A percentile compares a stretch with the other conserved stretches of the same genome.
Evolutionary conservation across 495 filamentous ascomycete genomes (phyloP).

Genomic region (Penicillium daleae): DNA sequence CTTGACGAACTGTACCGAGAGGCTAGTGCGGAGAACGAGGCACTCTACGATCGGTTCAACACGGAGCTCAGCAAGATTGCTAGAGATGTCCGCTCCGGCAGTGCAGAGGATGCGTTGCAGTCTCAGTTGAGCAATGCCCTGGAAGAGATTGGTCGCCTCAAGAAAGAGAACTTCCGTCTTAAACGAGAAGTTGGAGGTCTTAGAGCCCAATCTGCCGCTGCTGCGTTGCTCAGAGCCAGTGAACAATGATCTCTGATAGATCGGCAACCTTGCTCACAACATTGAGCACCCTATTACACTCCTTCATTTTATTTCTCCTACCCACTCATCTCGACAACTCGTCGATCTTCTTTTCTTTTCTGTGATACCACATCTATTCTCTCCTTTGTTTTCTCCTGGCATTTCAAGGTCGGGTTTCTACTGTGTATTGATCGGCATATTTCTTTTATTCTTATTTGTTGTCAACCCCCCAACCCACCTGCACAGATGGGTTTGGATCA

Average conservation of each 20-base stretch:
- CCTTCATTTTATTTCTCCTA: slow-evolving; percentile 6
- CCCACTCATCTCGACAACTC: slow-evolving; percentile 17
- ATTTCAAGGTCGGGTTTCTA: slow-evolving; percentile 22
- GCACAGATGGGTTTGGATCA: slow-evolving; percentile 23
- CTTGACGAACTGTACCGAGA: slow-evolving; percentile 91
- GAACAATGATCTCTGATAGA: slow-evolving; percentile 27
- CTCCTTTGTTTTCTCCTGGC: slow-evolving; percentile 16
- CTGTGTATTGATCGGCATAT: slow-evolving; percentile 23
- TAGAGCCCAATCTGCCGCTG: slow-evolving; percentile 48
- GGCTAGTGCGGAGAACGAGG: slow-evolving; percentile 88
- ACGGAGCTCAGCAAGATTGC: slow-evolving; percentile 83
- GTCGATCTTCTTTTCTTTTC: slow-evolving; percentile 18
- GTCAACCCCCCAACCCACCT: slow-evolving; percentile 15
- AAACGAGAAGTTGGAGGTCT: slow-evolving; percentile 62
- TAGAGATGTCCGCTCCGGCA: slow-evolving; percentile 70
- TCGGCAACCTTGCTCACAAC: neutral
- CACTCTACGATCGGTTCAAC: slow-evolving; percentile 92
- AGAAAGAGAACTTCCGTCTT: slow-evolving; percentile 76
- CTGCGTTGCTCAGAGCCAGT: slow-evolving; percentile 43
- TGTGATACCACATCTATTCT: slow-evolving; percentile 27
- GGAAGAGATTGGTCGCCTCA: slow-evolving; percentile 70
- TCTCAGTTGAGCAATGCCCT: slow-evolving; percentile 65
- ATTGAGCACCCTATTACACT: slow-evolving; percentile 1
- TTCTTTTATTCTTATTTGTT: slow-evolving; percentile 26
- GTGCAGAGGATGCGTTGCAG: slow-evolving; percentile 73